phyloP scores from a whole-genome alignment of 148 eudicot genomes.

The Tetragonia tetragonoides region DNA sequence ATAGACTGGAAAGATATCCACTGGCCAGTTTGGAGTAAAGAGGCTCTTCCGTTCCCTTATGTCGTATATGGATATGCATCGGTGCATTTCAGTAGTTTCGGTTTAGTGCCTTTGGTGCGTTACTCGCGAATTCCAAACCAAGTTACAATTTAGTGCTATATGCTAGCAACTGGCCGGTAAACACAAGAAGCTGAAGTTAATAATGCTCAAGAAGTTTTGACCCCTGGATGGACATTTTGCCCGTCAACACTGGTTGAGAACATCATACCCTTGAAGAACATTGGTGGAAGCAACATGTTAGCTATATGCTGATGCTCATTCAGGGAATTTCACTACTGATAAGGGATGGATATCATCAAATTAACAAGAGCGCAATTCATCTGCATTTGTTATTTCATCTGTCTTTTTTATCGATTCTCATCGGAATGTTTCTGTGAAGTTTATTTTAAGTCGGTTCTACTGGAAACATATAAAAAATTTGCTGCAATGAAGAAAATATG shows the following conservation, averaged over 20 bases:
- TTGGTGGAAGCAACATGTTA: background rate
- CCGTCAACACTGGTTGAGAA: background rate
- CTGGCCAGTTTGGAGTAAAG: background rate
- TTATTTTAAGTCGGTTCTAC: no score
- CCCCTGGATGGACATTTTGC: background rate
- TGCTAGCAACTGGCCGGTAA: background rate
- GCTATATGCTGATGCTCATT: no score
- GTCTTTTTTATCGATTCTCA: no score
- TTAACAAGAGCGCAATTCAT: no score
- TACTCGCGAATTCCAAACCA: background rate
- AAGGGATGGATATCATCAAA: no score
- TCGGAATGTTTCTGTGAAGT: no score
- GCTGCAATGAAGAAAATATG: no score
- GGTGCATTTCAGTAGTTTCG: background rate
- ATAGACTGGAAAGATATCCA: background rate
- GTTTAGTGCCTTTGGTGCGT: background rate
- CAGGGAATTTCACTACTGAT: no score
- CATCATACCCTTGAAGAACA: background rate
- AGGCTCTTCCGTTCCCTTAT: background rate
- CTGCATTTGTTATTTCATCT: no score
- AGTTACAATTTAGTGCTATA: background rate
- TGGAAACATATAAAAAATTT: no score
- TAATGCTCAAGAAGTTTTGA: background rate
- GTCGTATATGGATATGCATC: background rate
- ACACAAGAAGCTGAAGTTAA: background rate